These are phyloP conservation scores for Phyllosticta citriasiana DNA, from an alignment of 2,329 filamentous ascomycete genomes.

Conservation along the genomic window DNA sequence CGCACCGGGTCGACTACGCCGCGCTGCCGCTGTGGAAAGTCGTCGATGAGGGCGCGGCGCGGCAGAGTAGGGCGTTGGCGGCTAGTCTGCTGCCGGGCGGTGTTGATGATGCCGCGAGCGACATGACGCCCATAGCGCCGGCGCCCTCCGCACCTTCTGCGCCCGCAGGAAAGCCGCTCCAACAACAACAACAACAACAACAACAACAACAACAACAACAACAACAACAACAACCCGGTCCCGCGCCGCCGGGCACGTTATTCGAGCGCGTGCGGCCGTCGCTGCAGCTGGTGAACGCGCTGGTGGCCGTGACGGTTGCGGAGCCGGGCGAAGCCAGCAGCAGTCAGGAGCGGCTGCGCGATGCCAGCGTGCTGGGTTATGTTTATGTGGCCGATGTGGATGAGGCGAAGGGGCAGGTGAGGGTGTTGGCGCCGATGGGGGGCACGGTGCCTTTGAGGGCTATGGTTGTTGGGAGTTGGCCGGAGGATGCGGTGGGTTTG, in stretches of 20 bases:
- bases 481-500: conserved; percentile 71
- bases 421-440: conserved; percentile 73
- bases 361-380: conserved; percentile 82
- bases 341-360: conserved; percentile 61
- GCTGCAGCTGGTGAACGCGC: conserved; percentile 63
- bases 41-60: conserved; percentile 32
- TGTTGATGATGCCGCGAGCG: background rate
- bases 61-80: background rate
- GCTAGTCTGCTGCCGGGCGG: background rate
- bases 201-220: conserved; percentile 24
- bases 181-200: too few relatives aligned
- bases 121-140: background rate
- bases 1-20: conserved; percentile 71
- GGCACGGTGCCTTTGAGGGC: conserved; percentile 71
- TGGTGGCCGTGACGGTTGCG: conserved; percentile 78
- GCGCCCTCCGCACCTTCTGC: conserved; percentile 28
- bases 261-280: conserved; percentile 58
- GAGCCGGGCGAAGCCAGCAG: conserved; percentile 46
- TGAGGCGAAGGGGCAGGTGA: conserved; percentile 68
- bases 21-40: conserved; percentile 64
- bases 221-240: conserved; percentile 33
- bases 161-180: too few relatives aligned
- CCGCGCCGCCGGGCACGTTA: conserved; percentile 29
- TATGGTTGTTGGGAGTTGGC: conserved; percentile 77
- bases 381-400: conserved; percentile 90